Base-by-base conservation (phyloP, 2,329 filamentous ascomycete species). In the Colletotrichum cordylinicola region DNA sequence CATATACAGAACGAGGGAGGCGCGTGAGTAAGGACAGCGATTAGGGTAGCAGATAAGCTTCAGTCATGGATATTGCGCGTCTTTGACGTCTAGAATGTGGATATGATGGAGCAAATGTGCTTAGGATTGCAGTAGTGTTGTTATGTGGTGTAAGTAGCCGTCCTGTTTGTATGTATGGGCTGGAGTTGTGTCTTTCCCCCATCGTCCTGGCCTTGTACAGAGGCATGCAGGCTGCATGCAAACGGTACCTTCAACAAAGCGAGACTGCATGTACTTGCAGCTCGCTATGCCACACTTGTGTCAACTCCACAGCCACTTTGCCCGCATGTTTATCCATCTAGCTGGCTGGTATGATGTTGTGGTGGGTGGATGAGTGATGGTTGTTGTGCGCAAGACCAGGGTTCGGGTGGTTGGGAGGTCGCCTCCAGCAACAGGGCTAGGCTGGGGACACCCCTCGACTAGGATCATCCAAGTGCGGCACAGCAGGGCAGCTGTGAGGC, bases 1-100 rank as follows among this genome's bases (percentile, higher is more conserved):
- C 70, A 76, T 76, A 76, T 76, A 76, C 70, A 58, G 27, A 37
- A 29, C 16, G 67, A 69, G 66, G 64, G 61, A 72, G 69, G 35
- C 52, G 43, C 37, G 43, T 39, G 69, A 64, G 68, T 56, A 70
- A 48, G 52, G 61, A 33, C 52, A 62, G 58, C n/a, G 37, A 60
- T 21, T 43, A 71, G 62, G 73, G 70, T 60, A 64, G 65, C 24
- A 60, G 70, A 76, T 74, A 76, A 74, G 48, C 74, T 73, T 73
- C 74, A 52, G 64, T 55, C 64, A 61, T 65, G 73, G 62, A 48
- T 58, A 37, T 69, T 76, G 70, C 64, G 74, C 64, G 65, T 76
- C 70, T 73, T 74, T 69, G 64, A 74, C 27, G 35, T 68, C 70
- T 56, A 68, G 70, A 68, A 69, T 68, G 64, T 67, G 69, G 69